Evolutionary conservation across 2,329 filamentous ascomycete genomes (phyloP), one percentile per base, ranked within the genome.

Genomic region (Aurifilum marmelostoma): DNA sequence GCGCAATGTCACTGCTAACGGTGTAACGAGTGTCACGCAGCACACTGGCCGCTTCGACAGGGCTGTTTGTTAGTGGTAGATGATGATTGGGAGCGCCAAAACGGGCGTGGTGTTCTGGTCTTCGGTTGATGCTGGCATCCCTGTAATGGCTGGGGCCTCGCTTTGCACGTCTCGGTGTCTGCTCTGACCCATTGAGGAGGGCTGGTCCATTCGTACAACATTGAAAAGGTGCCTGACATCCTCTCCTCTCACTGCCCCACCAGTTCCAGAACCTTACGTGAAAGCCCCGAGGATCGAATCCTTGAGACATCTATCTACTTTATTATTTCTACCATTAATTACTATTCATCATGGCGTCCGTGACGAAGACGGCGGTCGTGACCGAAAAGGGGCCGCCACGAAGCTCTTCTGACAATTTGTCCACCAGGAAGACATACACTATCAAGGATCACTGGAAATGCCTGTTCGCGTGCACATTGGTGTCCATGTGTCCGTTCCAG

Each of bases 401-500:
- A 7, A 47, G 56, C 39, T 59, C 61, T 14, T 62, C 39, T 7
- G 24, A 27, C 1, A 11, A 37, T 7, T 24, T 37, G 18, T 6
- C 62, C 12, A 12, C 43, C 1, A 59, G 24, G 5, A 59, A 54
- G 41, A 27, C 12, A 2, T 68, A 70, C 18, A 24, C 41, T 4
- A 72, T 79, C 5, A 73, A 69, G 32, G 73, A 75, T 34, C 77
- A 79, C 67, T 77, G 75, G 75, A 77, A 75, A 52, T 76, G 75
- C 21, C 72, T 78, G 5, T 72, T 73, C 1, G 83, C 83, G 29
- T 85, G 83, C 68, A 81, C 82, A 0, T 75, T 85, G 0, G 79
- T 85, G 21, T 81, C 82, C 3, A 80, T 85, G 75, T 83, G 80
- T 29, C 83, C 83, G 0, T 85, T 86, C 71, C 84, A 85, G 69